These are phyloP conservation scores for Alternaria sp. DNA, from an alignment of 2,329 filamentous ascomycete genomes.

Conservation along the genomic window DNA sequence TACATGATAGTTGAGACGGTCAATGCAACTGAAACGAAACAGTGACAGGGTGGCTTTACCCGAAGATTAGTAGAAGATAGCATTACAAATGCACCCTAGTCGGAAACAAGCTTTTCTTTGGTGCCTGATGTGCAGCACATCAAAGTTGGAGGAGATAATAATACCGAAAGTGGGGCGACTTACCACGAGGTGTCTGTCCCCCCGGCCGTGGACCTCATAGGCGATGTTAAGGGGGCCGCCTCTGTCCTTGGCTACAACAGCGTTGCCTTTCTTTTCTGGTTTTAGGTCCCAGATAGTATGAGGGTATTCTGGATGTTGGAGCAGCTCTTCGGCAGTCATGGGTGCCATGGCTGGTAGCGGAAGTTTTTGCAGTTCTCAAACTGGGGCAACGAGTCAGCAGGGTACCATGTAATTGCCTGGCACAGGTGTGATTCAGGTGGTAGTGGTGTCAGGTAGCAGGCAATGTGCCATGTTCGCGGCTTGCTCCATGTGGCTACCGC, in stretches of 20 bases:
- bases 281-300: constrained; percentile 74
- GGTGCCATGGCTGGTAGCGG: constrained; percentile 36
- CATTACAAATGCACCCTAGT: constrained; percentile 35
- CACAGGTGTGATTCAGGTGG: not conserved
- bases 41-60: constrained; percentile 22
- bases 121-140: constrained; percentile 27
- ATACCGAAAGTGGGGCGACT: constrained; percentile 50
- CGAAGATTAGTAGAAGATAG: constrained; percentile 16
- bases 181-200: constrained; percentile 76
- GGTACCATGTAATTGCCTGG: not conserved
- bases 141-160: constrained; percentile 23
- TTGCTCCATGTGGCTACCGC: constrained; percentile 1
- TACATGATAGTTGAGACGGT: constrained; percentile 42
- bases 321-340: constrained; percentile 65
- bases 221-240: constrained; percentile 79
- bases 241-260: constrained; percentile 71
- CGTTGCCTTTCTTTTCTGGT: constrained; percentile 68
- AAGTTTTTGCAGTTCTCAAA: constrained; percentile 4
- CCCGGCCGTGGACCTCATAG: constrained; percentile 82
- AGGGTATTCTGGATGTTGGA: constrained; percentile 71
- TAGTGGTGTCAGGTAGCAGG: constrained; percentile 10
- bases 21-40: constrained; percentile 52
- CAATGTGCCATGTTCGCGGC: not conserved
- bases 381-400: constrained; percentile 18
- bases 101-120: constrained; percentile 4